Conservation (phyloP, 2,329 filamentous ascomycete genomes). For the Claviceps sp. region DNA sequence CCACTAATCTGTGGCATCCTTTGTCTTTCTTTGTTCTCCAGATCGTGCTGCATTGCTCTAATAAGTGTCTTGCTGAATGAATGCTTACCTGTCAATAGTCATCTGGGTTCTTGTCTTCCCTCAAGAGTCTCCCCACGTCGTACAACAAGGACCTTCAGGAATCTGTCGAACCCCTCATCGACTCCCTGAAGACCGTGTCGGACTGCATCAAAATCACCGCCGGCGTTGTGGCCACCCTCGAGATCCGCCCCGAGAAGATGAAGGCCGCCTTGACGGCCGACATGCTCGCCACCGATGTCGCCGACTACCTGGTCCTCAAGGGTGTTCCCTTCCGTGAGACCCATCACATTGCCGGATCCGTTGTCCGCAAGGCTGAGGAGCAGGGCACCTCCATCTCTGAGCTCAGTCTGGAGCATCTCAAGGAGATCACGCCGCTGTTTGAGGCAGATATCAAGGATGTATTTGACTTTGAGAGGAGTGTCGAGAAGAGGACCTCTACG, state of each 20-base stretch:
- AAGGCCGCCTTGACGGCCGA: slow-evolving; percentile 3
- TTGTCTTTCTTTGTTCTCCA: background rate
- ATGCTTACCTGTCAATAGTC: background rate
- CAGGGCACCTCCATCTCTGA: slow-evolving; percentile 3
- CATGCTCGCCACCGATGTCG: slow-evolving; percentile 9
- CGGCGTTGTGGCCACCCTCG: slow-evolving; percentile 1
- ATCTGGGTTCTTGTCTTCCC: background rate
- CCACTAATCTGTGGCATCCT: background rate
- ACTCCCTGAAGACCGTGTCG: background rate
- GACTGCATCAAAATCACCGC: background rate
- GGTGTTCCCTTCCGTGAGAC: slow-evolving; percentile 7
- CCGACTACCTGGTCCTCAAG: slow-evolving; percentile 6
- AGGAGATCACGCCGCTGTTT: slow-evolving; percentile 5
- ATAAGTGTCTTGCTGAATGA: background rate
- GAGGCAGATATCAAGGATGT: slow-evolving; percentile 5
- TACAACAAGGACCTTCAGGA: slow-evolving; percentile 4
- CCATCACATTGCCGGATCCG: slow-evolving; percentile 6
- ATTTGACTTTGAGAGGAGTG: slow-evolving; percentile 7
- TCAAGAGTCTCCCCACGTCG: slow-evolving; percentile 2
- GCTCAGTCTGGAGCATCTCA: slow-evolving; percentile 2
- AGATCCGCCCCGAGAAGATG: slow-evolving; percentile 5
- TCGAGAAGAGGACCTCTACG: slow-evolving; percentile 4
- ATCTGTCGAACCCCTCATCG: background rate
- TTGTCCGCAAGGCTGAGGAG: slow-evolving; percentile 7
- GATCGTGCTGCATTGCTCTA: too few relatives aligned